Base-by-base conservation (phyloP, 306 rosid species). In the Pueraria montana region DNA sequence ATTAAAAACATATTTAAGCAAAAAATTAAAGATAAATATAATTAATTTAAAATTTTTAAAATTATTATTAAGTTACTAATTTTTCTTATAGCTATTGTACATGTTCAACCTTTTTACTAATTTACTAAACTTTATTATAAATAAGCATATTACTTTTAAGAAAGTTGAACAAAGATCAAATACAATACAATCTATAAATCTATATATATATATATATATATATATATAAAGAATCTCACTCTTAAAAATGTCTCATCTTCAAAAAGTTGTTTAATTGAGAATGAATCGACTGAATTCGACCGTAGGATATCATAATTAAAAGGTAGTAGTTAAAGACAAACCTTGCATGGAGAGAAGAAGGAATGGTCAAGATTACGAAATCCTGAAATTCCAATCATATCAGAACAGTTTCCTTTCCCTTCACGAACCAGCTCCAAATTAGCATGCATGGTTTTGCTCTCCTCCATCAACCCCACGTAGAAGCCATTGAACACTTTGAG, bases 391-490 rank as follows among this genome's bases (percentile, higher is more conserved):
- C 90, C 98, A 58, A 92, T 91, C 0, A 83, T 38, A 24, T 87
- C 30, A 4, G 50, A 55, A 83, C 42, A 56, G 42, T 53, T 63
- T 10, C 67, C 81, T 59, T 66, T 34, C 45, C 82, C 82, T 56
- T 34, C 61, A 6, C 40, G 65, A 74, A 71, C 36, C 11, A 82
- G 27, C 62, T 91, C 86, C 65, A 79, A 43, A 63, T 17, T 13
- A 24, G 30, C 23, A 32, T 16, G 9, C 38, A 50, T 13, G 6
- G 2, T 12, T 2, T 48, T 63, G 45, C 52, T 69, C 32, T 88
- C 86, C 17, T 92, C 95, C 88, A 91, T 87, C 46, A 91, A 46
- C 63, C 98, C 98, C 62, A 87, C 76, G 71, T 77, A 94, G 77
- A 88, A 92, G 1, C 98, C 98, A 27, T 74, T n/a, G 9, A 84